These are phyloP conservation scores for Saksenaea vasiformis DNA, from an alignment of 371 early-diverging fungal species.

Conservation along the genomic window DNA sequence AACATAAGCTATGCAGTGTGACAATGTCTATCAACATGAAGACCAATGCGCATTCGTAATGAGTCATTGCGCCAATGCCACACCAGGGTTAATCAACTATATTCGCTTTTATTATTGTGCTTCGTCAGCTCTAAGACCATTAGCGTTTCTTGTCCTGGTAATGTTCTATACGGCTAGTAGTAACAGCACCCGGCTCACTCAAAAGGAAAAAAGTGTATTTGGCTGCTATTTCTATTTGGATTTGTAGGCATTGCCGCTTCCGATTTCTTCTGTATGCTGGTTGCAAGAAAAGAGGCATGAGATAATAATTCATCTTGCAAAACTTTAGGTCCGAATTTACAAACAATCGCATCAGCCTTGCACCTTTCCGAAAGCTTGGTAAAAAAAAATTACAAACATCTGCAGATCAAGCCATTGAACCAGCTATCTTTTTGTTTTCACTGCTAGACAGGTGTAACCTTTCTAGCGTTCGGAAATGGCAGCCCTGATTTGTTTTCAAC, in stretches of 20 bases:
- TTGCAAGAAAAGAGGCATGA: too few species aligned
- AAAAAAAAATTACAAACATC: conserved; percentile 12
- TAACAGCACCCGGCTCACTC: neutral
- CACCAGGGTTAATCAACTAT: conserved; percentile 64
- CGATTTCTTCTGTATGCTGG: conserved; percentile 67
- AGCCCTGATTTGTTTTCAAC: conserved; percentile 86
- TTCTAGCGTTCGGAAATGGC: conserved; percentile 85
- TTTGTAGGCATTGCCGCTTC: conserved; percentile 74
- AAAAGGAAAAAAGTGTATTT: conserved; percentile 37
- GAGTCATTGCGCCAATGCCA: conserved; percentile 53
- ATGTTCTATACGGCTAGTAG: neutral
- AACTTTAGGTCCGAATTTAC: conserved; percentile 69
- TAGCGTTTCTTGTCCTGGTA: conserved; percentile 51
- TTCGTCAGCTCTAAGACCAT: conserved; percentile 29
- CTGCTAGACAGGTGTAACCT: conserved; percentile 81
- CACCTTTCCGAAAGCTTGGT: conserved; percentile 69
- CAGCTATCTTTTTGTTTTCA: neutral
- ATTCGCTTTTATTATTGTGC: conserved; percentile 65
- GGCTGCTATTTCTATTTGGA: conserved; percentile 66
- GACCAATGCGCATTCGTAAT: conserved; percentile 60
- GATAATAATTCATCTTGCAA: too few species aligned
- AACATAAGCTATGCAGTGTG: conserved; percentile 40
- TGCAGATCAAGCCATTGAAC: neutral
- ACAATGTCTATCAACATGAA: conserved; percentile 50
- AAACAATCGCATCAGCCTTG: conserved; percentile 62